Percentiles rank a stretch among this genome's conserved stretches.
Evolutionary conservation across 2,329 filamentous ascomycete species (phyloP).

Genomic region (Colletotrichum somersetense): DNA sequence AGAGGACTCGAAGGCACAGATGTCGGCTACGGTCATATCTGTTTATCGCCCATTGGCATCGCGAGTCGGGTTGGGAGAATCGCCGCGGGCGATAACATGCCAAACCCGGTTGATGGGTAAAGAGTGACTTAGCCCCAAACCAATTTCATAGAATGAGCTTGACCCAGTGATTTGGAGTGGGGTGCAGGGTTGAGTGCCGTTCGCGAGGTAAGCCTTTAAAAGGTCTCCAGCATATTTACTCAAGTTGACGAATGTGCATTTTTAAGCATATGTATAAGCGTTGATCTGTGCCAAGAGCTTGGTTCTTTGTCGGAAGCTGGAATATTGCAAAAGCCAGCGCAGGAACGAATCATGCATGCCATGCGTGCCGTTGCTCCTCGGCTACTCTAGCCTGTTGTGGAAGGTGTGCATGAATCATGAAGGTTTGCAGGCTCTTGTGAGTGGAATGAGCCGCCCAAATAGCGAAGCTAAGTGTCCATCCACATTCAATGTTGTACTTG

Average conservation of each 20-base stretch:
- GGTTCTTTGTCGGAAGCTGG: slow-evolving; percentile 7
- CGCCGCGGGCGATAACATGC: slow-evolving; percentile 12
- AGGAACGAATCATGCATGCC: neutral
- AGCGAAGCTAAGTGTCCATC: neutral
- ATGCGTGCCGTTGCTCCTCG: slow-evolving; percentile 5
- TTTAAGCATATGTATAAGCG: too few species aligned
- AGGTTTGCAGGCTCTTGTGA: slow-evolving; percentile 3
- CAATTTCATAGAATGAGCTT: neutral
- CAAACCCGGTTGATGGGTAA: slow-evolving; percentile 11
- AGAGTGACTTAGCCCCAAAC: slow-evolving; percentile 22
- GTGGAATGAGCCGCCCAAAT: neutral
- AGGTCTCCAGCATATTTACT: neutral
- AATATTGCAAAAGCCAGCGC: neutral
- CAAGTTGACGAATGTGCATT: neutral
- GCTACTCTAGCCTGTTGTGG: slow-evolving; percentile 21
- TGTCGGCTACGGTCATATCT: neutral
- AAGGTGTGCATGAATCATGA: slow-evolving; percentile 32
- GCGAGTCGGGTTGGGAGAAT: slow-evolving; percentile 24
- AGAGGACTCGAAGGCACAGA: neutral
- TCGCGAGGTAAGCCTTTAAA: neutral
- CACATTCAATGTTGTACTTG: neutral
- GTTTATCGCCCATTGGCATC: slow-evolving; percentile 24
- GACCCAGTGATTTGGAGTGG: neutral
- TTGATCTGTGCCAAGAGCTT: neutral
- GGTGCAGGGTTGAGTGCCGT: too few species aligned